Percentiles rank a stretch among this genome's conserved stretches.
Conservation (phyloP, 129 eudicot species). For the Flaveria linearis region DNA sequence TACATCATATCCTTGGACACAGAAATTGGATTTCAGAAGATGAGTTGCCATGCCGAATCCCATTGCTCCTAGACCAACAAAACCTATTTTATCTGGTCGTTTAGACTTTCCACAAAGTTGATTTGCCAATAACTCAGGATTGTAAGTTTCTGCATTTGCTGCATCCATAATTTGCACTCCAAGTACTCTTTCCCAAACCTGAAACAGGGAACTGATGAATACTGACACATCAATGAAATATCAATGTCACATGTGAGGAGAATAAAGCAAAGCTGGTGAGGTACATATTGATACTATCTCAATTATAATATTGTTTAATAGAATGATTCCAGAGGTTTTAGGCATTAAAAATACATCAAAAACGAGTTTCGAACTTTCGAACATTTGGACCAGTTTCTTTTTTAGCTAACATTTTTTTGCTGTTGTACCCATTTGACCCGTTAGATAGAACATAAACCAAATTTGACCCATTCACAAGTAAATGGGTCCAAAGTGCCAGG, state of each 20-base stretch:
- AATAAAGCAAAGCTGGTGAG: neutral
- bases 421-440: neutral
- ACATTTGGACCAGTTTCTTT: neutral
- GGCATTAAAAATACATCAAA: neutral
- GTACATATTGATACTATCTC: neutral
- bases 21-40: slow-evolving; percentile 75
- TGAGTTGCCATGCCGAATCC: slow-evolving; percentile 99
- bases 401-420: neutral
- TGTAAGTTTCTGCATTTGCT: slow-evolving; percentile 70
- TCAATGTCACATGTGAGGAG: slow-evolving; percentile 14
- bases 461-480: neutral
- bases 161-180: slow-evolving; percentile 75
- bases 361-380: neutral
- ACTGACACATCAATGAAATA: neutral
- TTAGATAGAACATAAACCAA: neutral
- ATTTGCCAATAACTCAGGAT: slow-evolving; percentile 70
- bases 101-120: slow-evolving; percentile 52
- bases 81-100: slow-evolving; percentile 61
- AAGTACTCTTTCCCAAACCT: slow-evolving; percentile 82
- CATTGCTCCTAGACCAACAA: slow-evolving; percentile 99
- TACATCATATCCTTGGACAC: slow-evolving; percentile 85
- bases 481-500: neutral
- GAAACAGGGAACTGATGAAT: slow-evolving; percentile 26
- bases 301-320: neutral
- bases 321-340: neutral